Conservation (phyloP, 2,329 filamentous ascomycete genomes). For the Arthrobotrys musiformis region DNA sequence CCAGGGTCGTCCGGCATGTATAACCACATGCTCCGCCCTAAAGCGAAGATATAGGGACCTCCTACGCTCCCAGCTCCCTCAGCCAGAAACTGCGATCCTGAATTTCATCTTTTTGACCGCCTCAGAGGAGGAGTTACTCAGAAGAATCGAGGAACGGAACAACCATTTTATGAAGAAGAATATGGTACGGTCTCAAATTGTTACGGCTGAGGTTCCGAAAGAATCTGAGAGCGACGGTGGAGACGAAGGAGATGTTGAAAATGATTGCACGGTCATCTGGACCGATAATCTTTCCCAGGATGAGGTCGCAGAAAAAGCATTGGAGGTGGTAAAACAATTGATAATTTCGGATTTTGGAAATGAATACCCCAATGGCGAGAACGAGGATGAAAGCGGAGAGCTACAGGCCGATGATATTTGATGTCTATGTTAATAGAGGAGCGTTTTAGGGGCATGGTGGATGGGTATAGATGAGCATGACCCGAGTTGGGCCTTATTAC, state of each 20-base stretch:
- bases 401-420: not conserved
- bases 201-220: slow-evolving; percentile 50
- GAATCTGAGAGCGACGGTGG: not conserved
- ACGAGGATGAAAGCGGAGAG: not conserved
- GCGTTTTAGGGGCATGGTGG: not conserved
- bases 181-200: slow-evolving; percentile 49
- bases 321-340: slow-evolving; percentile 43
- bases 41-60: slow-evolving; percentile 66
- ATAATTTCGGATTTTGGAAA: slow-evolving; percentile 22
- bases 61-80: slow-evolving; percentile 32
- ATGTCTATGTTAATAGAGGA: not conserved
- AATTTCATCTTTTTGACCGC: slow-evolving; percentile 45
- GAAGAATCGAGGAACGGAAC: slow-evolving; percentile 35
- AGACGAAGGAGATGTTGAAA: slow-evolving; percentile 7
- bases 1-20: slow-evolving; percentile 75
- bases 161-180: slow-evolving; percentile 55
- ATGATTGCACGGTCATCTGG: slow-evolving; percentile 43
- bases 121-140: slow-evolving; percentile 40
- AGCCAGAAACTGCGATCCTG: slow-evolving; percentile 24
- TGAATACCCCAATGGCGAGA: not conserved
- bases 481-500: not conserved
- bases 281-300: slow-evolving; percentile 37
- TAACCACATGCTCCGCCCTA: slow-evolving; percentile 93
- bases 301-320: slow-evolving; percentile 40
- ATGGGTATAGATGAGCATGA: not conserved